Base-by-base conservation (phyloP, 495 filamentous ascomycete species). In the Alectoria sarmentosa region DNA sequence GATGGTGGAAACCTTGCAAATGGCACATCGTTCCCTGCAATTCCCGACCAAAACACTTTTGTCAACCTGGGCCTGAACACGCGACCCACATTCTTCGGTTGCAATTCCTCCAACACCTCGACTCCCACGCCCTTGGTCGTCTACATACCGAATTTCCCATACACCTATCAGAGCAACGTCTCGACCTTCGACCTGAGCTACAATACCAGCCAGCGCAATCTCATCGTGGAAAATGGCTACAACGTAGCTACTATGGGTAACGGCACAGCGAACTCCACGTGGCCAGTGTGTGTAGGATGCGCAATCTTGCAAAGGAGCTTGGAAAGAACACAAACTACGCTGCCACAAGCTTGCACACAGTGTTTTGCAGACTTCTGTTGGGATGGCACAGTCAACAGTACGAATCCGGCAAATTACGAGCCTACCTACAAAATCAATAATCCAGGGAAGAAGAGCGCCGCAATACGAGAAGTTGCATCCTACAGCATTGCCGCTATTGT, bases 31-130 rank as follows among this genome's bases (percentile, higher is more conserved):
- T 96, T 98, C 80, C 92, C 93, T 0, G 71, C 81, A 15, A 80
- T 98, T 21, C 93, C 93, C 1, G 91, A 91, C 75, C 76, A 80
- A 58, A 87, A 90, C 76, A 96, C 91, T 15, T 96, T 98, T 73
- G 76, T 97, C 68, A 91, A 94, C 75, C 82, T 89, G 0, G 89
- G 89, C 32, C 79, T 97, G 15, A 98, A 96, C 82, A 84, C 77
- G 61, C 84, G 83, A 6, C 94, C 93, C 1, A 90, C 91, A 11
- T 96, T 98, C 80, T 98, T 98, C 76, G 93, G 93, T 65, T 98
- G 93, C 78, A 77, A 92, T 76, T 79, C 78, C 49, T 74, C 77
- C 63, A 95, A 96, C 75, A 80, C 86, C 58, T 83, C 86, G 7
- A 36, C 65, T 4, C 67, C 67, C 6, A 74, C 73, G 41, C 93